Base-by-base conservation (phyloP, 1,284 basidiomycete species). In the Trametes sp. region DNA sequence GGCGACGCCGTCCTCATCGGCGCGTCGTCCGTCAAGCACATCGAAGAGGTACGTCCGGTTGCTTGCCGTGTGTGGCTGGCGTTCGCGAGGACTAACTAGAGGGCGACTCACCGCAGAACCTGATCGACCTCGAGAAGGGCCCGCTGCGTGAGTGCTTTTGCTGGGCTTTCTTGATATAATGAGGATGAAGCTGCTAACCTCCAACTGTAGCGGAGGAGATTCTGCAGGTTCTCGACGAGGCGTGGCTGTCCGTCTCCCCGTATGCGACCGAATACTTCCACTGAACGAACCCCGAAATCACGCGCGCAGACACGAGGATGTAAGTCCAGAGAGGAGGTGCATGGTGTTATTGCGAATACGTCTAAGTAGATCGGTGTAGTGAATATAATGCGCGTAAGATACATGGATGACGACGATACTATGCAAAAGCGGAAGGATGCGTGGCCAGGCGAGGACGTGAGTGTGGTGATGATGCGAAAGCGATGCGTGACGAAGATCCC, bases 111-210 rank as follows among this genome's bases (percentile, higher is more conserved):
- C 26, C 26, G 33, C 63, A 84, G 81, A 87, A 87, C 64, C 67
- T 86, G 48, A 33, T 78, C 23, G 85, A 87, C 66, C 71, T 86
- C 24, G 85, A 87, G 73, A 87, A 87, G 67, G 85, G 84, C 0
- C 84, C 84, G 3, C 70, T 85, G 59, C 82, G 82, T 84, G 65
- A 79, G 81, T 77, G 2, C n/a, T 13, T 14, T 23, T 57, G n/a
- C 24, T 6, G 10, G 3, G 31, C 19, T 24, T 6, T 29, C 21
- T 14, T 28, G 6, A 24, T 26, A 16, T 16, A 8, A 14, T 13
- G 14, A 4, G 13, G 23, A 23, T 53, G n/a, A 4, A 7, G 4
- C n/a, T 38, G 13, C 53, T 4, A 36, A 33, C 31, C n/a, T n/a
- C n/a, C n/a, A n/a, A 35, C 3, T 45, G 26, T 50, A 77, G 77